Percentiles rank a stretch among this genome's conserved stretches.
Conservation (phyloP, 306 rosid genomes). For the Malus asiatica region DNA sequence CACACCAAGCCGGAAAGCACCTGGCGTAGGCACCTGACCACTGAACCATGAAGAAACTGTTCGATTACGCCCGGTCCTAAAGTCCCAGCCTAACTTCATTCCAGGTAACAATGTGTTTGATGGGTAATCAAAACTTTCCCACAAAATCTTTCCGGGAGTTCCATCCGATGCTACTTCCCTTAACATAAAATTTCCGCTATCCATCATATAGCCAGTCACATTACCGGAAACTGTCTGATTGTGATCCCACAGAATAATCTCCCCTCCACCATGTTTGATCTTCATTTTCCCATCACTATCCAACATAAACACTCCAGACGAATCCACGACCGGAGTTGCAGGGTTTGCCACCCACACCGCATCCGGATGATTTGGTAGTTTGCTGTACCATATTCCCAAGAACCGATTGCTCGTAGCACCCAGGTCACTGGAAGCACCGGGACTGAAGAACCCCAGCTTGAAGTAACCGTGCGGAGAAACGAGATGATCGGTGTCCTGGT, state of each 20-base stretch:
- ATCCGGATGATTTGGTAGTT: conserved; percentile 18
- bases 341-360: conserved; percentile 27
- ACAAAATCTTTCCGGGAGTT: neutral
- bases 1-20: conserved; percentile 8
- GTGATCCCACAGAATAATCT: conserved; percentile 4
- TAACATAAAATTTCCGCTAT: conserved; percentile 13
- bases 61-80: neutral
- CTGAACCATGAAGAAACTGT: conserved; percentile 19
- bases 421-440: conserved; percentile 5
- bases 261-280: conserved; percentile 16
- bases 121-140: conserved; percentile 22
- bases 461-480: conserved; percentile 10
- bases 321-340: conserved; percentile 6
- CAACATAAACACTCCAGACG: conserved; percentile 11
- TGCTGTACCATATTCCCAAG: conserved; percentile 25
- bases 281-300: conserved; percentile 18
- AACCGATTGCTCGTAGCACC: neutral
- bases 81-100: conserved; percentile 20
- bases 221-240: conserved; percentile 6
- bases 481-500: neutral
- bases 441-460: conserved; percentile 24
- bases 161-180: neutral
- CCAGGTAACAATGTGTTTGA: conserved; percentile 21
- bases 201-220: conserved; percentile 9
- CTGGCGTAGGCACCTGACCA: neutral